Evolutionary conservation across 208 protist species (phyloP), one percentile per base, ranked within the genome.

Genomic region (Trypanosomatidae sp.): DNA sequence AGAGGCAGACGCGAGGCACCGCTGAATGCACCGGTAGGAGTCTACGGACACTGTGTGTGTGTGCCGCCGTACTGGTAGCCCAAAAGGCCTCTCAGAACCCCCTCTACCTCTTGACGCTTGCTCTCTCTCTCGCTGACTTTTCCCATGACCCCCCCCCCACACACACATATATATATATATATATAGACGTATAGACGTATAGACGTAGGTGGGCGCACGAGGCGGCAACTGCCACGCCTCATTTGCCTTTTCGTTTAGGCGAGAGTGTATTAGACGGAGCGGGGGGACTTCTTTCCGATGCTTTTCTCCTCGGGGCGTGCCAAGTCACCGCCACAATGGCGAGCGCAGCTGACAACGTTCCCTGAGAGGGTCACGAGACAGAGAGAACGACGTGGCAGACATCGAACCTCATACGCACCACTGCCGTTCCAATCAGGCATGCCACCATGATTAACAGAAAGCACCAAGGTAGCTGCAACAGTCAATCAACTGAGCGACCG

Each of bases 171-270:
- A 39, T 6, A 39, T 6, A 39, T 6, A 39, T 6, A 39, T 59
- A 7, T 22, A 55, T 25, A 56, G 19, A n/a, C 44, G 36, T 62
- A 69, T 70, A 10, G 41, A 62, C 65, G 3, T 77, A 33, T 71
- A 47, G n/a, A 39, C 44, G n/a, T 19, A 30, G 5, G 28, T 44
- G 25, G 8, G 25, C 53, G 4, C 53, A 1, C 25, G 12, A 33
- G 53, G 7, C 12, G 58, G 58, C 33, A 43, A 12, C 58, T 19
- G 28, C 13, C 53, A 59, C 53, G 1, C 17, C 10, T 33, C 25
- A 59, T 25, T 9, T 19, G 17, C 19, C 10, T 17, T 10, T 36
- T 59, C 1, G 13, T 28, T 59, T 25, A 59, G 10, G 25, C 25
- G 53, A 59, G 53, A 33, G 25, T 17, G 0, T 17, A 25, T 59